Percentiles rank a stretch among this genome's conserved stretches.
These are phyloP conservation scores for Xylariaceae sp. DNA, from an alignment of 2,329 filamentous ascomycete species.

Conservation along the genomic window DNA sequence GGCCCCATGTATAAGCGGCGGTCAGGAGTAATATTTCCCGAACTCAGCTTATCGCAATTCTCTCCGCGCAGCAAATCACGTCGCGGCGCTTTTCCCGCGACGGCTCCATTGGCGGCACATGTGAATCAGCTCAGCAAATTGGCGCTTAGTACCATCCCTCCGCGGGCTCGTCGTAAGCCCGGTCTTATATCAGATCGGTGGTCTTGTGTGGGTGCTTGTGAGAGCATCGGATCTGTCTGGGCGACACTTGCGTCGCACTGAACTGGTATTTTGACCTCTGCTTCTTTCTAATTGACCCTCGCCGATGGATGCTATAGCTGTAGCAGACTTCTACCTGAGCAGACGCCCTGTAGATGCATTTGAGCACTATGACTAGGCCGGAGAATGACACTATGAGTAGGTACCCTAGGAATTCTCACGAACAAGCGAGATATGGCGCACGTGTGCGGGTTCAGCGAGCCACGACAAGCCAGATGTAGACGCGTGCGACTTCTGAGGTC, in stretches of 20 bases:
- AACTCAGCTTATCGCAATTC: not conserved
- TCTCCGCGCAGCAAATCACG: slow-evolving; percentile 1
- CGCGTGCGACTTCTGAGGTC: not conserved
- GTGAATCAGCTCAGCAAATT: not conserved
- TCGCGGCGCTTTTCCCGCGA: not conserved
- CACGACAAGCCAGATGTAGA: not conserved
- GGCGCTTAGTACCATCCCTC: too few relatives aligned
- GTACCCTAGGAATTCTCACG: too few relatives aligned
- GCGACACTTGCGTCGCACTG: not conserved
- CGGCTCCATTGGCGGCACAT: not conserved
- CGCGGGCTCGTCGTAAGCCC: too few relatives aligned
- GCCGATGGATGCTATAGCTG: not conserved
- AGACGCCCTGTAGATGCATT: not conserved
- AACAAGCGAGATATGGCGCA: not conserved
- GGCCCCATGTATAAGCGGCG: not conserved
- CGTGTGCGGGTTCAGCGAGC: not conserved
- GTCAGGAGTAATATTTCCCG: not conserved
- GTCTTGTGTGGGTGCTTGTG: too few relatives aligned
- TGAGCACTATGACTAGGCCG: not conserved
- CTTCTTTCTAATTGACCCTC: not conserved
- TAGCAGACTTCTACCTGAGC: not conserved
- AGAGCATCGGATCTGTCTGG: too few relatives aligned
- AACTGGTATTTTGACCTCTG: not conserved
- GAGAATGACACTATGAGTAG: too few relatives aligned
- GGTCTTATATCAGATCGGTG: too few relatives aligned